Conservation (phyloP, 169 alveolate genomes). For the Blepharisma undulans region DNA sequence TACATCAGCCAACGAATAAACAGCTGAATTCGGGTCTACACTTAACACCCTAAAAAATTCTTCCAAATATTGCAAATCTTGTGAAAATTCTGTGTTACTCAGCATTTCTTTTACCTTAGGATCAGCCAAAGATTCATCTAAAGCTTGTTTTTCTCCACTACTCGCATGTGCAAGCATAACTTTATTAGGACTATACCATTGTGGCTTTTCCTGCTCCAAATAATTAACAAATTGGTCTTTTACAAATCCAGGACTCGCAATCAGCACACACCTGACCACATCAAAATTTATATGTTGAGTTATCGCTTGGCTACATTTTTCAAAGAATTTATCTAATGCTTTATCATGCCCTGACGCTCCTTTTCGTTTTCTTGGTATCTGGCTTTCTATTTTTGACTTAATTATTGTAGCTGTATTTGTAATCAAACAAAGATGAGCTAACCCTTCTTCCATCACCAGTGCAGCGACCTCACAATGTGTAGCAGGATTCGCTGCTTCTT, state of each 20-base stretch:
- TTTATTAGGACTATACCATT: slow-evolving; percentile 44
- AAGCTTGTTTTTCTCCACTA: slow-evolving; percentile 69
- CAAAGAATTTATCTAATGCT: slow-evolving; percentile 51
- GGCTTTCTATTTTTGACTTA: slow-evolving; percentile 51
- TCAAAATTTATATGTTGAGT: slow-evolving; percentile 41
- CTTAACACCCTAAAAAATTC: slow-evolving; percentile 68
- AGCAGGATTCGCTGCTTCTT: slow-evolving; percentile 54
- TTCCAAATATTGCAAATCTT: slow-evolving; percentile 55
- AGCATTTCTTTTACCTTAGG: slow-evolving; percentile 57
- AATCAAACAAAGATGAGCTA: slow-evolving; percentile 69
- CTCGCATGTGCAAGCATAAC: slow-evolving; percentile 68
- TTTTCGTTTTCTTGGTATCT: slow-evolving; percentile 50
- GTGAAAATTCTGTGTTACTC: slow-evolving; percentile 46
- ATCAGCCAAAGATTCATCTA: slow-evolving; percentile 34
- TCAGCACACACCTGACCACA: slow-evolving; percentile 47
- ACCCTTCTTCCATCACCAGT: slow-evolving; percentile 73
- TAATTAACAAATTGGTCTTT: slow-evolving; percentile 65
- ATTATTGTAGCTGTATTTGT: slow-evolving; percentile 59
- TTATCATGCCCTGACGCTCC: slow-evolving; percentile 45
- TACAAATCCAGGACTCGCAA: slow-evolving; percentile 80
- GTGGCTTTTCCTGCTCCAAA: slow-evolving; percentile 50
- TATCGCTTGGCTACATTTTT: slow-evolving; percentile 38
- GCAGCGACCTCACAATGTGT: slow-evolving; percentile 63
- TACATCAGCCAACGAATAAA: slow-evolving; percentile 58
- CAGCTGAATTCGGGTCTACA: slow-evolving; percentile 59